Evolutionary conservation across 2,329 filamentous ascomycete species (phyloP), one percentile per base, ranked within the genome.

Genomic region (Xylariaceae sp.): DNA sequence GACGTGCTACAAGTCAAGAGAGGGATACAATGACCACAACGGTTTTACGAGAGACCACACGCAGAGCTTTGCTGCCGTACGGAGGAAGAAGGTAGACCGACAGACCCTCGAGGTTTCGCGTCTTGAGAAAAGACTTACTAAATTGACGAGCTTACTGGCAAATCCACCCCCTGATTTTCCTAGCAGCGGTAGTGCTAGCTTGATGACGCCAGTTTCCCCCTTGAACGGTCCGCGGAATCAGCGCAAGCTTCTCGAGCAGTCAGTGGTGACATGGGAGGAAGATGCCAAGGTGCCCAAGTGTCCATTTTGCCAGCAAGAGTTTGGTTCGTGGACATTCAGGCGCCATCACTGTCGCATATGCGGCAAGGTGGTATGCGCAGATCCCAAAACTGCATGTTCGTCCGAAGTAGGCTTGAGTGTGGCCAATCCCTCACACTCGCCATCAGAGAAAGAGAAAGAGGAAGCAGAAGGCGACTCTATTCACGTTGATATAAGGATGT

Each of bases 1-100:
- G 74, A 97, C 94, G n/a, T 99, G 94, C 73, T 99, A 94, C 74
- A 97, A 96, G 74, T 96, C 91, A 50, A 83, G 94, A 65, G 89
- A 91, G 30, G 94, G 94, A 3, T 99, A 99, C 72, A 96, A 95
- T 68, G 91, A 99, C 66, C 87, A 92, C 64, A 81, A 80, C 53
- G 89, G 91, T 0, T 70, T 86, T 2, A 76, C 85, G 54, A 77
- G 84, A 56, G 86, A 95, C 64, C 87, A 91, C 64, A 91, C 83
- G 2, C 73, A 76, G n/a, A 74, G 76, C 3, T 96, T 99, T 64
- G 73, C 78, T 9, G 78, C 79, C 2, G 79, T 87, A n/a, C 78
- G 94, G 55, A 82, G 86, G 64, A 88, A 85, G 61, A 88, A 78
- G 40, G 85, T 96, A 0, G 91, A 97, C 66, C 86, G 91, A 60